Evolutionary conservation across 2,329 filamentous ascomycete species (phyloP), one percentile per base, ranked within the genome.

Genomic region (Sporothrix sp.): DNA sequence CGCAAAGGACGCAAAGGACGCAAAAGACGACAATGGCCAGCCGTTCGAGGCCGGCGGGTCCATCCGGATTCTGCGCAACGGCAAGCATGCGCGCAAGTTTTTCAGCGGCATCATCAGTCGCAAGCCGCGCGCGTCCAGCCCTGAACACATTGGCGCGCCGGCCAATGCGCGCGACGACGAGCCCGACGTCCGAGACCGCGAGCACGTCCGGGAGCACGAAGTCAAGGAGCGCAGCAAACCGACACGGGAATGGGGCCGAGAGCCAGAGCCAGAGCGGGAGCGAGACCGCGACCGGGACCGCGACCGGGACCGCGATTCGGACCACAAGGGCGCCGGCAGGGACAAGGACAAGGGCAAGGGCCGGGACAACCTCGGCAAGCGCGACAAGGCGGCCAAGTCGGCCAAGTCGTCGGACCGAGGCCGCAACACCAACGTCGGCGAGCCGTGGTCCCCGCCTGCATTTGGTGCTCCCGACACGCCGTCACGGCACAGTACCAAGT

Each of bases 61-160:
- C 4, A 63, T 67, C 36, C 65, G 65, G 28, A 61, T 62, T 21
- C 39, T 66, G 47, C 62, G 65, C 18, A 72, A 66, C 51, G 62
- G 65, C 9, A 69, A 65, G 51, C 65, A 70, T 25, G 64, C 68
- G 14, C 64, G 69, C 7, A 66, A 64, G 51, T 69, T 73, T 45
- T 58, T 73, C 14, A 68, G 65, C 40, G 66, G 68, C 0, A 65
- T 73, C 25, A 71, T 72, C 35, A 58, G 45, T 20, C 63, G 68
- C 35, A 65, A 64, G 52, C 56, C 58, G 18, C 53, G 63, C 28
- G 55, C 58, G 3, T 45, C 54, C 1, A 63, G 58, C 36, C 63
- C 65, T 0, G 65, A 66, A 9, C 51, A 52, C n/a, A 21, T 42
- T 21, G 48, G 47, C 20, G 16, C 9, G 9, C 35, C 25, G 13